A percentile compares a stretch with the other conserved stretches of the same genome.
Evolutionary conservation across 75 land plant genomes (phyloP).

Genomic region (Sequoiadendron giganteum): DNA sequence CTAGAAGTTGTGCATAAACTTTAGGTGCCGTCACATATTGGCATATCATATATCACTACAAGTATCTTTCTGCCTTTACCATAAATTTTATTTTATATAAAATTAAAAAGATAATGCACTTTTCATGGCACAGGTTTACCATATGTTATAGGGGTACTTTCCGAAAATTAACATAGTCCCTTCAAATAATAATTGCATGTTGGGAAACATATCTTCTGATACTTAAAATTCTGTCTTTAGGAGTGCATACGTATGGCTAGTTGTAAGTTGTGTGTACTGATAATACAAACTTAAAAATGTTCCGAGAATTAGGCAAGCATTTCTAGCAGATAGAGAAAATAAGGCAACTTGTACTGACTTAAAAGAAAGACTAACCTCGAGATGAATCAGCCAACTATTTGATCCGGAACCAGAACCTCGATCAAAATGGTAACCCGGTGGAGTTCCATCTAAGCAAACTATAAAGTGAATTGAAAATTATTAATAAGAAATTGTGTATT

Average conservation of each 20-base stretch:
- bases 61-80: neutral
- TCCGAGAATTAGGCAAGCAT: neutral
- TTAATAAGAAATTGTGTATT: neutral
- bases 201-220: neutral
- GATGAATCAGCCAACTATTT: conserved; percentile 71
- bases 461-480: conserved; percentile 5
- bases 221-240: neutral
- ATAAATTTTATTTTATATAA: neutral
- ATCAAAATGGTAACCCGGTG: conserved; percentile 77
- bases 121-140: neutral
- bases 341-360: neutral
- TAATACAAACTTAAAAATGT: neutral
- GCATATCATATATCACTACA: neutral
- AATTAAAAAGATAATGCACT: neutral
- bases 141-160: neutral
- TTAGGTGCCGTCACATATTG: neutral
- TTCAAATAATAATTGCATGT: neutral
- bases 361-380: conserved; percentile 54
- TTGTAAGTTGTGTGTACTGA: neutral
- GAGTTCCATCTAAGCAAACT: conserved; percentile 91
- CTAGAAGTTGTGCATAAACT: neutral
- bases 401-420: conserved; percentile 66
- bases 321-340: neutral
- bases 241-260: neutral
- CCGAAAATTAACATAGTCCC: neutral